A percentile compares a stretch with the other conserved stretches of the same genome.
phyloP scores from a whole-genome alignment of 768 basidiomycete genomes.

The Cystobasidium onofrii region DNA sequence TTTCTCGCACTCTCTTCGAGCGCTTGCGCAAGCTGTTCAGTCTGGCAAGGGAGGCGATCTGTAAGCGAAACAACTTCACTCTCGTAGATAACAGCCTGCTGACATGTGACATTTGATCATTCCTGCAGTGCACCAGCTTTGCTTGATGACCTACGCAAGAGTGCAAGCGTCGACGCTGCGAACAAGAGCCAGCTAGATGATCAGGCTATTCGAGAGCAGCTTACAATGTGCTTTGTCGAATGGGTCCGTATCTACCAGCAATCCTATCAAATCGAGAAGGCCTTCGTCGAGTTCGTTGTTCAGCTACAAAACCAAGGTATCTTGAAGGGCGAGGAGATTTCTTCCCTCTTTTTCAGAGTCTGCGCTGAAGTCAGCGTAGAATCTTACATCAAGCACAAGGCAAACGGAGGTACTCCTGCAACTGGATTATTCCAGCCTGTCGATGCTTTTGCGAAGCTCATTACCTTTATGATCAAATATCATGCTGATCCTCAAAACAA shows the following conservation, averaged over 20 bases:
- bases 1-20: constrained; percentile 70
- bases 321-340: constrained; percentile 86
- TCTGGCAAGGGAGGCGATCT: constrained; percentile 73
- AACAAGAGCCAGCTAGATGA: constrained; percentile 37
- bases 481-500: constrained; percentile 85
- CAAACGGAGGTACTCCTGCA: constrained; percentile 51
- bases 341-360: constrained; percentile 96
- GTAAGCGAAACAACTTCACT: constrained; percentile 49
- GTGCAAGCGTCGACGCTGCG: constrained; percentile 33
- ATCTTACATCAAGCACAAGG: constrained; percentile 55
- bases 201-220: constrained; percentile 44
- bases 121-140: constrained; percentile 47
- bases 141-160: constrained; percentile 73
- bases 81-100: constrained; percentile 16
- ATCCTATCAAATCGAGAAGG: constrained; percentile 81
- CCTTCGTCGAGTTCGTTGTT: constrained; percentile 93
- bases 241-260: constrained; percentile 94
- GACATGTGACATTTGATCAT: constrained; percentile 4
- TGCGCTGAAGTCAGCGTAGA: constrained; percentile 90
- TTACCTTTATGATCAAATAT: constrained; percentile 98
- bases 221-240: constrained; percentile 49
- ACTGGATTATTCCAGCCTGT: constrained; percentile 80
- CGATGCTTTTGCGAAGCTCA: constrained; percentile 88
- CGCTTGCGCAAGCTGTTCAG: constrained; percentile 64
- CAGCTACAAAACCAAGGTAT: constrained; percentile 94